Conservation (phyloP, 768 basidiomycete genomes). For the Calocybe indica region DNA sequence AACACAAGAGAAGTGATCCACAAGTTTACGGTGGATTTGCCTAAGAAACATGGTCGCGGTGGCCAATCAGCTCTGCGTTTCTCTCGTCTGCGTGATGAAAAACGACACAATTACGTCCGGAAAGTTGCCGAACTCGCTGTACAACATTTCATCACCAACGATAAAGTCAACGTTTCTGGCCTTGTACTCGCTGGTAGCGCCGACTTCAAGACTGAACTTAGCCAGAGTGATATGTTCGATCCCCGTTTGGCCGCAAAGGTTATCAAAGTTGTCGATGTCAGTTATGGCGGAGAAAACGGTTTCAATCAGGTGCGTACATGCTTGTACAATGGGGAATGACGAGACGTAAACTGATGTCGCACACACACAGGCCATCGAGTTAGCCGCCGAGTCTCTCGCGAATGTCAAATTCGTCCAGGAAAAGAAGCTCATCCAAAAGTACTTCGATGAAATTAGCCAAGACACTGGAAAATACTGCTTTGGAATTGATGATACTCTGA, state of each 20-base stretch:
- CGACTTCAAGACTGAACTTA: conserved; percentile 98
- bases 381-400: conserved; percentile 90
- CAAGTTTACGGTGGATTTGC: conserved; percentile 98
- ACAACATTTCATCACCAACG: conserved; percentile 95
- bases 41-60: conserved; percentile 99
- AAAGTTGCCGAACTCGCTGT: conserved; percentile 97
- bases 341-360: conserved; percentile 3
- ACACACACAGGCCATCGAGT: conserved; percentile 77
- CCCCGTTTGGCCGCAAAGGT: conserved; percentile 81
- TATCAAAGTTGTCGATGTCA: conserved; percentile 98
- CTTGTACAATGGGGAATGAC: not conserved
- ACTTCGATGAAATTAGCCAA: conserved; percentile 99
- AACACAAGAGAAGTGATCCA: conserved; percentile 97
- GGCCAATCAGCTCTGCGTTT: conserved; percentile 99
- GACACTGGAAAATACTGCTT: conserved; percentile 97
- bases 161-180: conserved; percentile 97
- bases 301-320: conserved; percentile 86
- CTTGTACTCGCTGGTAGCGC: conserved; percentile 95
- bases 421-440: conserved; percentile 94
- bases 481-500: conserved; percentile 94
- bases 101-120: conserved; percentile 98
- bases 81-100: conserved; percentile 98
- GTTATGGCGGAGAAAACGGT: conserved; percentile 97
- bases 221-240: conserved; percentile 96
- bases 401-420: conserved; percentile 99